phyloP scores from a whole-genome alignment of 2,329 filamentous ascomycete species.

The Cyphellophora attinorum region DNA sequence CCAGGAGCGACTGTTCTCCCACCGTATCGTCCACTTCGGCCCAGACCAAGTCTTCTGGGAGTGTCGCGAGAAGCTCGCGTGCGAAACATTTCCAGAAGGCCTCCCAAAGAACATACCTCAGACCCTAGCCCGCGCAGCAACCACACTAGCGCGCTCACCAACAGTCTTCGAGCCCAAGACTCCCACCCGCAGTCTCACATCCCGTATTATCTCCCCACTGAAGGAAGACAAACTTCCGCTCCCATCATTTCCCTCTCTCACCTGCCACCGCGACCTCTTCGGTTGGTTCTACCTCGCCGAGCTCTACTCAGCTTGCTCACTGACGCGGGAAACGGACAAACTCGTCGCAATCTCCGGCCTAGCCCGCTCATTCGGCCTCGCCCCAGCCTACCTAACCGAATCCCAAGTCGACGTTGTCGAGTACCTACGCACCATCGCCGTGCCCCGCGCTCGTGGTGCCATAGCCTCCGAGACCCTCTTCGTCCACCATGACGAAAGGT shows the following conservation, averaged over 20 bases:
- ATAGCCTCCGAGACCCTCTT: background rate
- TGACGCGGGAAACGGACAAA: conserved; percentile 4
- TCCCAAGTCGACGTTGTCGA: background rate
- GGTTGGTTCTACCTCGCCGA: conserved; percentile 3
- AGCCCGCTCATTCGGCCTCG: conserved; percentile 1
- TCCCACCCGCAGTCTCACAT: background rate
- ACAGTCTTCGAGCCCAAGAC: background rate
- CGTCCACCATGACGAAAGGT: background rate
- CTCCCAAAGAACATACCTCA: conserved; percentile 3
- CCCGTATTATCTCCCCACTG: background rate
- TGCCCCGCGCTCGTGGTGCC: conserved; percentile 1
- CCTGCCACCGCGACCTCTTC: conserved; percentile 1
- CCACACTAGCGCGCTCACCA: background rate
- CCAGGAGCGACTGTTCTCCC: conserved; percentile 11
- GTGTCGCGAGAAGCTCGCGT: conserved; percentile 5
- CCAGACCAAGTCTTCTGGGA: conserved; percentile 10
- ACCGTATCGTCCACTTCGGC: conserved; percentile 9
- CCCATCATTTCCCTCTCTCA: background rate
- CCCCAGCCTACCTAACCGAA: background rate
- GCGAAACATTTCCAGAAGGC: conserved; percentile 5
- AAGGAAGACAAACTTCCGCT: background rate
- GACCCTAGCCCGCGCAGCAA: conserved; percentile 1
- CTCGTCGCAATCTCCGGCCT: conserved; percentile 7
- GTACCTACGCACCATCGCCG: conserved; percentile 1
- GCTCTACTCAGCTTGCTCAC: conserved; percentile 5